Percentiles rank a stretch among this genome's conserved stretches.
Evolutionary conservation across 305 asterid genomes (phyloP).

Genomic region (Petunia hybrid): DNA sequence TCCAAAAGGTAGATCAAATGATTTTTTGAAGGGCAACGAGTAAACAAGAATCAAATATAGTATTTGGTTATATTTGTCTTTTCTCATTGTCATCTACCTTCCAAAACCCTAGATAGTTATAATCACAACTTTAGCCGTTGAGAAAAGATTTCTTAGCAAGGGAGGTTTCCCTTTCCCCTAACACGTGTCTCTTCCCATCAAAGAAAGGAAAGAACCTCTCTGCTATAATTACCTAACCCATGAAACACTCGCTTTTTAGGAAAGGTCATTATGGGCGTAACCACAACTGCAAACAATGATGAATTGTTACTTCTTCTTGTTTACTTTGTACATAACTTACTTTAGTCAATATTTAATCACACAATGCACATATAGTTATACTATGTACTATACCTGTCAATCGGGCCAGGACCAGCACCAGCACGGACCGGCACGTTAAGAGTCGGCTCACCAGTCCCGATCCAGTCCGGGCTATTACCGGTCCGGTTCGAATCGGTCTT

Average conservation of each 20-base stretch:
- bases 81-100: neutral
- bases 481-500: too few relatives aligned
- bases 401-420: too few relatives aligned
- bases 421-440: too few relatives aligned
- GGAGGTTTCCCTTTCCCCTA: conserved; percentile 38
- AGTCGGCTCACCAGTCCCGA: too few relatives aligned
- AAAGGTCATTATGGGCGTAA: neutral
- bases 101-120: conserved; percentile 2
- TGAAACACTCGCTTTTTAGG: neutral
- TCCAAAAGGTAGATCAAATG: neutral
- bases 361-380: too few relatives aligned
- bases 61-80: neutral
- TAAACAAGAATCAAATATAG: neutral
- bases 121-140: conserved; percentile 5
- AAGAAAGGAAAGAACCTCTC: conserved; percentile 1
- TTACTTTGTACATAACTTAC: too few relatives aligned
- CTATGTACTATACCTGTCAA: too few relatives aligned
- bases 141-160: conserved; percentile 40
- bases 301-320: neutral
- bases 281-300: neutral
- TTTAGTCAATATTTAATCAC: too few relatives aligned
- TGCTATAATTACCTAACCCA: conserved; percentile 13
- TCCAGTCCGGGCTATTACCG: too few relatives aligned
- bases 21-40: neutral
- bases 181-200: conserved; percentile 38